Percentiles rank a stretch among this genome's conserved stretches.
Evolutionary conservation across 2,329 filamentous ascomycete species (phyloP).

Genomic region (Stemphylium vesicarium): DNA sequence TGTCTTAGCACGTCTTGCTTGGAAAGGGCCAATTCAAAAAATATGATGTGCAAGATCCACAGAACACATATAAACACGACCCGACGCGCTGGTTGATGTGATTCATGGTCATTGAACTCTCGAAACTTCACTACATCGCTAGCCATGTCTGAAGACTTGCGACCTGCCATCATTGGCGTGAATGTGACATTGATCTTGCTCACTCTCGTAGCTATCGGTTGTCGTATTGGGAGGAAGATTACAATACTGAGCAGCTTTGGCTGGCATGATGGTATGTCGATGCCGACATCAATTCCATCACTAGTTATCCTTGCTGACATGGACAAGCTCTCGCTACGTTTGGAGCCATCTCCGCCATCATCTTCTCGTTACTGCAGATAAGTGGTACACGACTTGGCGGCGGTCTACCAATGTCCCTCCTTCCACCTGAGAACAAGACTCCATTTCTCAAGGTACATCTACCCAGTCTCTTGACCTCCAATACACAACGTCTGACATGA

Average conservation of each 20-base stretch:
- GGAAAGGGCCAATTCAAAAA: background rate
- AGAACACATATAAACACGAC: constrained; percentile 1
- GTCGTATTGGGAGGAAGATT: constrained; percentile 30
- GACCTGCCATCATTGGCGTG: constrained; percentile 29
- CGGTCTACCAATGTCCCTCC: constrained; percentile 20
- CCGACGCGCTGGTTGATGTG: background rate
- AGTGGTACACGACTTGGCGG: constrained; percentile 31
- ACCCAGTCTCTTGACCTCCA: too few relatives aligned
- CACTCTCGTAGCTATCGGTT: constrained; percentile 30
- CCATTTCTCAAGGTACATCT: constrained; percentile 20
- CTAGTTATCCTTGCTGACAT: constrained; percentile 7
- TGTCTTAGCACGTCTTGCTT: background rate
- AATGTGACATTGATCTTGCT: constrained; percentile 34
- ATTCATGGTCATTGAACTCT: background rate
- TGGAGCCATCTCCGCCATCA: constrained; percentile 30
- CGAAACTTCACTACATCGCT: background rate
- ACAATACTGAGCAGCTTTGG: constrained; percentile 31
- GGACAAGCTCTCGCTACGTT: constrained; percentile 28
- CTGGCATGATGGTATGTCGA: constrained; percentile 36
- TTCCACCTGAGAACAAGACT: constrained; percentile 15
- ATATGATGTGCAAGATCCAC: background rate
- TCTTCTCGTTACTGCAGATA: constrained; percentile 35
- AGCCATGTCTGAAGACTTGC: constrained; percentile 20
- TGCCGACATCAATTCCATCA: background rate
- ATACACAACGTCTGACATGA: background rate